phyloP scores from a whole-genome alignment of 371 early-diverging fungal species.

The Smittium mucronatum region DNA sequence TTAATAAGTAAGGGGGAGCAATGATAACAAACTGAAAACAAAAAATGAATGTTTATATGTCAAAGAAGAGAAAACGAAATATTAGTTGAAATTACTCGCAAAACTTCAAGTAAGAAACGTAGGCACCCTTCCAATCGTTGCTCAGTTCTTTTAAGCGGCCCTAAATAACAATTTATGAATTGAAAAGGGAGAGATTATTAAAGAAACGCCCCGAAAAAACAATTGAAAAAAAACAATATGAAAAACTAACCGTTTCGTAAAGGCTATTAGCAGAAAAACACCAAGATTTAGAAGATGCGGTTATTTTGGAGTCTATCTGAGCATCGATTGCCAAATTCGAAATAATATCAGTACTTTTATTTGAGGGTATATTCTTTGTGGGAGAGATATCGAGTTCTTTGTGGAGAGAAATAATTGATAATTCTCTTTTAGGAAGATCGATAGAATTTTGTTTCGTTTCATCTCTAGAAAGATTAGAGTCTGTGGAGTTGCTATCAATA shows the following conservation, averaged over 20 bases:
- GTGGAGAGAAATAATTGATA: conserved; percentile 12
- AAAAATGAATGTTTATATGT: too few relatives aligned
- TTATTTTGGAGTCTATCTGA: conserved; percentile 18
- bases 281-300: conserved; percentile 22
- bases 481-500: neutral
- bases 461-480: neutral
- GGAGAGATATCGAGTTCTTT: conserved; percentile 12
- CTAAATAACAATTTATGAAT: too few relatives aligned
- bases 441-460: conserved; percentile 7
- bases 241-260: conserved; percentile 19
- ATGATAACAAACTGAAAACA: too few relatives aligned
- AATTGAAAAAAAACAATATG: conserved; percentile 20
- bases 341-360: conserved; percentile 12
- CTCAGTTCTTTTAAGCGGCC: conserved; percentile 2
- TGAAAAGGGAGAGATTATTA: neutral
- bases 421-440: conserved; percentile 3
- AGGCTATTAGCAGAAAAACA: conserved; percentile 21
- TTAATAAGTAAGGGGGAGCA: neutral
- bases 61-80: too few relatives aligned
- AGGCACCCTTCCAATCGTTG: conserved; percentile 15
- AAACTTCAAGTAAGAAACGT: conserved; percentile 22
- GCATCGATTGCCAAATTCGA: conserved; percentile 20
- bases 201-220: conserved; percentile 19
- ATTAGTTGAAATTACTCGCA: conserved; percentile 31
- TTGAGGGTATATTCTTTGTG: neutral